These are phyloP conservation scores for Auricularia sp. DNA, from an alignment of 768 basidiomycete genomes.

Conservation along the genomic window DNA sequence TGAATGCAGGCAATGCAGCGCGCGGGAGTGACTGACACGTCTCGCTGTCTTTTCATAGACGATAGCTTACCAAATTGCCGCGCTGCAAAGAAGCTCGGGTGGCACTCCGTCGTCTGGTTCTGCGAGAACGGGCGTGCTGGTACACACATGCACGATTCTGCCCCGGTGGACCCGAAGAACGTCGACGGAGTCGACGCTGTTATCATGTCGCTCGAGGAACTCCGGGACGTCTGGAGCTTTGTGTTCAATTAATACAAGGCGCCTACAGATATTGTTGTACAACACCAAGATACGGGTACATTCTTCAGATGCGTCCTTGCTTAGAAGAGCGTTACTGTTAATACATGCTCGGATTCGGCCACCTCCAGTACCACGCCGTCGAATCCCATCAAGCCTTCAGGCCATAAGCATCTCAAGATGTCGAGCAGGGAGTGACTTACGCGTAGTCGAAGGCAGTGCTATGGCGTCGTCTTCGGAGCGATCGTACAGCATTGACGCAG, in stretches of 20 bases:
- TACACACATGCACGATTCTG: slow-evolving; percentile 31
- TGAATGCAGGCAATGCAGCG: slow-evolving; percentile 48
- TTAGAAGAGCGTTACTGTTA: slow-evolving; percentile 60
- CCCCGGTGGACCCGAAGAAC: slow-evolving; percentile 28
- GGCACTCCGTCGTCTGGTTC: slow-evolving; percentile 70
- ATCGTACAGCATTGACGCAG: slow-evolving; percentile 73
- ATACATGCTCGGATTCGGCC: slow-evolving; percentile 67
- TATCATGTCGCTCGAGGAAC: slow-evolving; percentile 51
- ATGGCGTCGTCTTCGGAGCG: slow-evolving; percentile 66
- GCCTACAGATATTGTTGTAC: background rate
- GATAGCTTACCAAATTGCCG: slow-evolving; percentile 64
- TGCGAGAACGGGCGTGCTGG: slow-evolving; percentile 61
- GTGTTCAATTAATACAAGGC: background rate
- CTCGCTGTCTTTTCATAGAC: slow-evolving; percentile 71
- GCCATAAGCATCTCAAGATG: slow-evolving; percentile 1
- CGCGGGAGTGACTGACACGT: slow-evolving; percentile 52
- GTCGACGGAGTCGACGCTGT: slow-evolving; percentile 38
- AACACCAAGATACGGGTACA: background rate
- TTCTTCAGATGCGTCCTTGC: background rate
- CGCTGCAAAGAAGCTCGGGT: slow-evolving; percentile 54
- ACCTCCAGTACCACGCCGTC: slow-evolving; percentile 76
- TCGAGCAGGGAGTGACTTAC: slow-evolving; percentile 33
- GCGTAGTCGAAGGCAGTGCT: slow-evolving; percentile 55
- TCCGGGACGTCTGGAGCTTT: slow-evolving; percentile 52
- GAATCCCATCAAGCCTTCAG: slow-evolving; percentile 55